A percentile compares a stretch with the other conserved stretches of the same genome.
phyloP scores from a whole-genome alignment of 2,329 filamentous ascomycete species.

The Pseudonectria buxi region DNA sequence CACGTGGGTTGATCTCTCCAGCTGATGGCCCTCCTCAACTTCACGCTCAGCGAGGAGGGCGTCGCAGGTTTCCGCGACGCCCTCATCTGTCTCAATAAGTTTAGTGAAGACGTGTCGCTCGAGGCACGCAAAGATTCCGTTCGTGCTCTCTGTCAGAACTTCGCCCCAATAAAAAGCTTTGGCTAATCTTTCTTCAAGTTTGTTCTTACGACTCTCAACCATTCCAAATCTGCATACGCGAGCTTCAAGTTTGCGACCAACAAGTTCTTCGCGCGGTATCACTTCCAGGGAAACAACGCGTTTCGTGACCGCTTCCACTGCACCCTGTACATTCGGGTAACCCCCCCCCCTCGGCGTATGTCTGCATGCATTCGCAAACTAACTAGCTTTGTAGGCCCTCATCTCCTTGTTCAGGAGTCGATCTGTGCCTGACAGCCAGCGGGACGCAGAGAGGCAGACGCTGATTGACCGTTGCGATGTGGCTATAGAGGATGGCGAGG shows the following conservation, averaged over 20 bases:
- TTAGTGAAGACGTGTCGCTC: constrained; percentile 71
- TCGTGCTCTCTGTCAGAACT: constrained; percentile 16
- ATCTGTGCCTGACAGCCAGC: constrained; percentile 47
- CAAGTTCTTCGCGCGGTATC: constrained; percentile 68
- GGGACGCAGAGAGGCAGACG: constrained; percentile 57
- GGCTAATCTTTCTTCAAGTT: constrained; percentile 43
- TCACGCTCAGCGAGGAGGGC: constrained; percentile 68
- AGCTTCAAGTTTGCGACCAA: constrained; percentile 61
- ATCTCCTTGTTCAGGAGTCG: constrained; percentile 69
- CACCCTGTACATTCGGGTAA: constrained; percentile 64
- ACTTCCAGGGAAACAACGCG: constrained; percentile 50
- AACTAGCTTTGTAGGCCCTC: constrained; percentile 43
- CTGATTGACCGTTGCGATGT: constrained; percentile 70
- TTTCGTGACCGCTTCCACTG: constrained; percentile 62
- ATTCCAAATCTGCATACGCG: constrained; percentile 74
- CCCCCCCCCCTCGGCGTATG: neutral
- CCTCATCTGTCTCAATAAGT: constrained; percentile 68
- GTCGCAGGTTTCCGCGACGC: constrained; percentile 65
- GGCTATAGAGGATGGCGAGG: constrained; percentile 62
- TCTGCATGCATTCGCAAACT: neutral
- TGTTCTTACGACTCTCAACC: constrained; percentile 67
- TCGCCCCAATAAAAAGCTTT: too few species aligned
- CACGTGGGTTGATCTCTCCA: neutral
- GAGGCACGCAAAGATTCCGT: constrained; percentile 66
- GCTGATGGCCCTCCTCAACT: constrained; percentile 58